A percentile compares a stretch with the other conserved stretches of the same genome.
These are phyloP conservation scores for Ascoidea tarda DNA, from an alignment of 805 yeast species.

Conservation along the genomic window DNA sequence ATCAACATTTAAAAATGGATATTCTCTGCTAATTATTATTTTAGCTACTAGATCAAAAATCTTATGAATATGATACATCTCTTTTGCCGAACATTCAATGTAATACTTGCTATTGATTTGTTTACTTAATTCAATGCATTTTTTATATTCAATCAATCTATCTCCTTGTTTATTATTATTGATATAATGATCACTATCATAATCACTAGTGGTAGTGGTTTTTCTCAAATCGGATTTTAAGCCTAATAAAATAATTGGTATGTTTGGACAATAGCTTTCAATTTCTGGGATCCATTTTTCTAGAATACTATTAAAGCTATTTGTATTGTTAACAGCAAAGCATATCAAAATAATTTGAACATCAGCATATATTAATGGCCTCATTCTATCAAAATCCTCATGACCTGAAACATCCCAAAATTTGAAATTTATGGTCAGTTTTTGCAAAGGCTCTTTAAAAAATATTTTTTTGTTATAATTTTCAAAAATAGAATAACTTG, in stretches of 20 bases:
- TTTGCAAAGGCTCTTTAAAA: background rate
- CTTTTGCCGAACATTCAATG: background rate
- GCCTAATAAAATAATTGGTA: constrained; percentile 23
- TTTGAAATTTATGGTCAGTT: no score
- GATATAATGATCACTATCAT: background rate
- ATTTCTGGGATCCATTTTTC: constrained; percentile 31
- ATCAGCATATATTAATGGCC: constrained; percentile 28
- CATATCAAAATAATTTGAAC: constrained; percentile 24
- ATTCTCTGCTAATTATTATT: no score
- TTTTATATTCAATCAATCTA: no score
- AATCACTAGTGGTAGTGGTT: background rate
- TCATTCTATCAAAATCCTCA: constrained; percentile 23
- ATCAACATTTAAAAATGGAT: no score
- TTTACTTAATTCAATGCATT: background rate
- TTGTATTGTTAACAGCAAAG: constrained; percentile 21
- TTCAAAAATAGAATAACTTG: background rate
- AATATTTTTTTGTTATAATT: no score
- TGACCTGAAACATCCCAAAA: constrained; percentile 30
- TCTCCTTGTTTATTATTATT: no score
- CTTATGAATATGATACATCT: background rate
- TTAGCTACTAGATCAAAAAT: background rate
- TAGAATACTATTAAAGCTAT: constrained; percentile 20
- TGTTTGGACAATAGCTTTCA: constrained; percentile 23
- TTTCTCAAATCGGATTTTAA: constrained; percentile 22
- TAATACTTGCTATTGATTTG: background rate